phyloP scores from a whole-genome alignment of 2,329 filamentous ascomycete species.

The Fusarium sororula region DNA sequence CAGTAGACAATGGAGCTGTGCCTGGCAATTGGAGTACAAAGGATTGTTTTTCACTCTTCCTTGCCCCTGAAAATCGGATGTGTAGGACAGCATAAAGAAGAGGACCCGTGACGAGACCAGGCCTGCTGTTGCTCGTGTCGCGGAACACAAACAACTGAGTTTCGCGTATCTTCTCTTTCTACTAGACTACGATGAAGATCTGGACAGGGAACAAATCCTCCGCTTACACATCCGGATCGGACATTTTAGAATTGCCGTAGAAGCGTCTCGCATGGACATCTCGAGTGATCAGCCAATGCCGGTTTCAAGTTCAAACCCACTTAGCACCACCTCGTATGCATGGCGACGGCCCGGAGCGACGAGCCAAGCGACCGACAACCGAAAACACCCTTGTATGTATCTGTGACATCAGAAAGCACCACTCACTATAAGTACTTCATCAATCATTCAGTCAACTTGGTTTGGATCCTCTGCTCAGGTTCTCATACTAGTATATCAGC shows the following conservation, averaged over 20 bases:
- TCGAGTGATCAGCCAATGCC: neutral
- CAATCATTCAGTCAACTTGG: neutral
- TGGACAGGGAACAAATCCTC: neutral
- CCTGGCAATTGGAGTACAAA: neutral
- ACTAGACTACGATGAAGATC: neutral
- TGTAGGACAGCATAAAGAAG: neutral
- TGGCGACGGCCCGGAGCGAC: constrained; percentile 22
- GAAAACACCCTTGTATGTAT: neutral
- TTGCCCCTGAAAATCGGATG: no score
- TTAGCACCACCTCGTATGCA: neutral
- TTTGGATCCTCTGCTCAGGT: no score
- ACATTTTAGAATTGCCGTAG: neutral
- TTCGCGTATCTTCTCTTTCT: neutral
- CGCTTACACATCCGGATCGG: constrained; percentile 1
- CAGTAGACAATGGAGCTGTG: no score
- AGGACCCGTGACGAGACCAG: neutral
- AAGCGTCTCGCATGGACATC: neutral
- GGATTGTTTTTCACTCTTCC: accelerated
- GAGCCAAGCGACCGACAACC: constrained; percentile 23
- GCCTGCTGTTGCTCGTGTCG: neutral
- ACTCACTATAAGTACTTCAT: neutral
- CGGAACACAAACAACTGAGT: neutral
- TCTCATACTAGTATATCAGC: neutral
- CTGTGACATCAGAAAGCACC: neutral
- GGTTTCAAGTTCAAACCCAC: neutral